Conservation (phyloP, 176 grass and related monocot genomes). For the Phoenix dactylifera region DNA sequence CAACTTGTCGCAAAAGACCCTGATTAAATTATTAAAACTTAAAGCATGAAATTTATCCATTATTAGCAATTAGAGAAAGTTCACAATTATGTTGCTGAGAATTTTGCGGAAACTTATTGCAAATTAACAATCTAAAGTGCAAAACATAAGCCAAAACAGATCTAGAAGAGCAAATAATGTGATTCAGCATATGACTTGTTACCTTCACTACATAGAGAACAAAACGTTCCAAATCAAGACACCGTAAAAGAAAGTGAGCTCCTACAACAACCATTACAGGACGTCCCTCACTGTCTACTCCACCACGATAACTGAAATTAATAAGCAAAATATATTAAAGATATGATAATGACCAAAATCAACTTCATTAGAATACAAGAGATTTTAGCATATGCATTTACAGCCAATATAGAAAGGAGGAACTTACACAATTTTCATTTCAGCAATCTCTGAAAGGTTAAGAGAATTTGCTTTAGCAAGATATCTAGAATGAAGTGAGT, state of each 20-base stretch:
- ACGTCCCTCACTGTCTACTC: conserved; percentile 73
- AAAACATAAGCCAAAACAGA: not conserved
- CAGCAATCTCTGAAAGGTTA: conserved; percentile 95
- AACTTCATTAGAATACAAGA: no score
- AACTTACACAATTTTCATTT: conserved; percentile 98
- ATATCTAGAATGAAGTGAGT: conserved; percentile 95
- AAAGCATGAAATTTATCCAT: no score
- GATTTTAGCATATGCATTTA: no score
- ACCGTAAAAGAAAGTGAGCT: conserved; percentile 94
- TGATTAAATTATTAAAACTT: no score
- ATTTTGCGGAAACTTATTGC: no score
- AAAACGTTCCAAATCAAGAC: conserved; percentile 87
- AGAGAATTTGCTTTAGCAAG: conserved; percentile 95
- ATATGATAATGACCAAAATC: no score
- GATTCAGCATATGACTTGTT: not conserved
- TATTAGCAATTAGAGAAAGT: no score
- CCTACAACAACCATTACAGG: conserved; percentile 93
- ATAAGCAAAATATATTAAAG: conserved; percentile 10
- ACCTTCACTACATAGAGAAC: conserved; percentile 89
- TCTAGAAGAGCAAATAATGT: not conserved
- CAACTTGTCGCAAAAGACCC: no score
- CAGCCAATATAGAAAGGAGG: conserved; percentile 4
- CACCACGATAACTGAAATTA: conserved; percentile 66
- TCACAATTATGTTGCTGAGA: no score
- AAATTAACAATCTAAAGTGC: no score